Evolutionary conservation across 2,329 filamentous ascomycete genomes (phyloP).

Genomic region (Fusarium sp.): DNA sequence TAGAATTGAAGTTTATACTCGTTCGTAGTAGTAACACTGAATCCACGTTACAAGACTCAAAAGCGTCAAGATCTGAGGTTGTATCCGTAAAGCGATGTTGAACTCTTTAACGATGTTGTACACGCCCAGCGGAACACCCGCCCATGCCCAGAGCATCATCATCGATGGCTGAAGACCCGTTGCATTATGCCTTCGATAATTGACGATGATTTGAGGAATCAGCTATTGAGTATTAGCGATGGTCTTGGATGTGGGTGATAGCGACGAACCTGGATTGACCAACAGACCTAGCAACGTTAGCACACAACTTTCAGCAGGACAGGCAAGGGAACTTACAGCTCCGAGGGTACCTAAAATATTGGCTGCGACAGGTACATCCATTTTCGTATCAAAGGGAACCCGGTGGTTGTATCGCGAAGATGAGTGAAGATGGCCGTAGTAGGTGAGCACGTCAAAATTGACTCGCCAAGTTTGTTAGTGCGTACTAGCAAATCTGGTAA

Average conservation of each 20-base stretch:
- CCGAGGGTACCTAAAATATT: constrained; percentile 69
- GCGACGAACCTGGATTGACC: constrained; percentile 68
- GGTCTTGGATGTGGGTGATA: background rate
- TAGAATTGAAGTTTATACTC: constrained; percentile 31
- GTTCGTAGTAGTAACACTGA: constrained; percentile 55
- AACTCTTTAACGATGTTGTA: constrained; percentile 56
- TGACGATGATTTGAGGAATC: constrained; percentile 75
- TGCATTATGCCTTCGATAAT: constrained; percentile 72
- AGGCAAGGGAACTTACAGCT: constrained; percentile 53
- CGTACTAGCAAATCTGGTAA: background rate
- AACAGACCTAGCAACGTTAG: constrained; percentile 58
- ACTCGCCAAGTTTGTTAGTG: constrained; percentile 15
- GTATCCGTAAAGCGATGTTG: constrained; percentile 54
- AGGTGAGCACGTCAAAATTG: background rate
- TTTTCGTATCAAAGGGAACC: constrained; percentile 33
- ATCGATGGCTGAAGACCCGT: constrained; percentile 72
- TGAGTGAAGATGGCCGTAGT: background rate
- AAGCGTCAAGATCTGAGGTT: constrained; percentile 55
- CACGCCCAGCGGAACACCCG: constrained; percentile 71
- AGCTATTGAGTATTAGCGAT: constrained; percentile 53
- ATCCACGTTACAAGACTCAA: constrained; percentile 56
- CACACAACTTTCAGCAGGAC: background rate
- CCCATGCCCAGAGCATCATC: constrained; percentile 77
- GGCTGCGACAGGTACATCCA: constrained; percentile 65
- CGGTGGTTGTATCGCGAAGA: background rate